These are phyloP conservation scores for Erodium maritimum DNA, from an alignment of 345 rosid species.

Conservation along the genomic window DNA sequence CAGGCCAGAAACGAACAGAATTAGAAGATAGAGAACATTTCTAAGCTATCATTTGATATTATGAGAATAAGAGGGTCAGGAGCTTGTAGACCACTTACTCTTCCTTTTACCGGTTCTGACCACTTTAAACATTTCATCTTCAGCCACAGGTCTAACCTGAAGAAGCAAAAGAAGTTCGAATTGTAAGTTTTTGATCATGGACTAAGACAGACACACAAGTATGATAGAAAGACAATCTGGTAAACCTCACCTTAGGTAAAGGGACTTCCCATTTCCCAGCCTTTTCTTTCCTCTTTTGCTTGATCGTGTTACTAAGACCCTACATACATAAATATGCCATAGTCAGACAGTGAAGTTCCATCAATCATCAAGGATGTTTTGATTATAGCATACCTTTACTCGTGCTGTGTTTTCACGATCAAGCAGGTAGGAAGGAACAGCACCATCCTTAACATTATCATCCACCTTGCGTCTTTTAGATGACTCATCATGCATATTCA, in stretches of 20 bases:
- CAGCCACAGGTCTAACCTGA: slow-evolving; percentile 96
- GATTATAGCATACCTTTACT: slow-evolving; percentile 41
- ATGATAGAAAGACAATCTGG: background rate
- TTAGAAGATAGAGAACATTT: background rate
- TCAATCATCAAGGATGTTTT: too few relatives aligned
- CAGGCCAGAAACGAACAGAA: background rate
- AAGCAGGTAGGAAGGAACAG: slow-evolving; percentile 84
- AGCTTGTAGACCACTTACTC: slow-evolving; percentile 36
- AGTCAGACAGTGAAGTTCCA: background rate
- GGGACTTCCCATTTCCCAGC: slow-evolving; percentile 99
- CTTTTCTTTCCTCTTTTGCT: slow-evolving; percentile 92
- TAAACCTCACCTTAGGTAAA: slow-evolving; percentile 51
- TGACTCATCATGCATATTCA: slow-evolving; percentile 94
- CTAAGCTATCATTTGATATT: background rate
- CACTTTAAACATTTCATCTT: slow-evolving; percentile 97
- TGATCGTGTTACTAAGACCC: slow-evolving; percentile 88
- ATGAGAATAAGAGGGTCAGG: background rate
- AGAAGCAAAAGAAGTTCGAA: slow-evolving; percentile 9
- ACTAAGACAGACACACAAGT: background rate
- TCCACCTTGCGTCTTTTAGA: slow-evolving; percentile 68
- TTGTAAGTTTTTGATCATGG: background rate
- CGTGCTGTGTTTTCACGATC: slow-evolving; percentile 86
- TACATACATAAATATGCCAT: slow-evolving; percentile 12
- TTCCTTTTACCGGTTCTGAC: slow-evolving; percentile 76
- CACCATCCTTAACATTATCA: slow-evolving; percentile 87